These are phyloP conservation scores for Cercospora janseana DNA, from an alignment of 2,329 filamentous ascomycete species.

Conservation along the genomic window DNA sequence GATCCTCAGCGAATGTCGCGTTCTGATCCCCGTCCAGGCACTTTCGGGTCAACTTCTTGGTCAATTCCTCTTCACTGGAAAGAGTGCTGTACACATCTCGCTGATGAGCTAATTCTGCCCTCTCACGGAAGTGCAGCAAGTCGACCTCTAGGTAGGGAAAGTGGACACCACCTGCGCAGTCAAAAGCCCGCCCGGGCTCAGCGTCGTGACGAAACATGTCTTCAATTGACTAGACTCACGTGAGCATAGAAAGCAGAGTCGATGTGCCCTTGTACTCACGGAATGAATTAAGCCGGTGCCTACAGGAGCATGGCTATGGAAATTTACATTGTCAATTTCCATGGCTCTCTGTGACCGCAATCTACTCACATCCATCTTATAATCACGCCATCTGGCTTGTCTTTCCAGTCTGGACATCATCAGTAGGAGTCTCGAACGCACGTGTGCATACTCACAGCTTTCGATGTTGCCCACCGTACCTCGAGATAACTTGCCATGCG, in stretches of 20 bases:
- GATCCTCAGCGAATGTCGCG: not conserved
- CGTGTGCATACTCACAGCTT: not conserved
- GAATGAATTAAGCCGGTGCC: not conserved
- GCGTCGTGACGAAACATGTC: not conserved
- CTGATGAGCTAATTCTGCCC: not conserved
- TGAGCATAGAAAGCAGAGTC: not conserved
- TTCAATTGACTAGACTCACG: not conserved
- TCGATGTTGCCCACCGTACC: not conserved
- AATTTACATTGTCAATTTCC: not conserved
- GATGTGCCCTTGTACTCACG: not conserved
- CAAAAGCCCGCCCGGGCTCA: not conserved
- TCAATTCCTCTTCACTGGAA: not conserved
- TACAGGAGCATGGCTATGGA: not conserved
- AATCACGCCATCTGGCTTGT: not conserved
- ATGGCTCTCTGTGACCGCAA: not conserved
- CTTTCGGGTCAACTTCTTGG: not conserved
- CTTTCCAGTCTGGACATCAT: not conserved
- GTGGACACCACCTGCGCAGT: not conserved
- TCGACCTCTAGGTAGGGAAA: not conserved
- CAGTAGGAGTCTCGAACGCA: not conserved
- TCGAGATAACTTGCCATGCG: not conserved
- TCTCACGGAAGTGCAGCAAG: not conserved
- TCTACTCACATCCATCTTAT: not conserved
- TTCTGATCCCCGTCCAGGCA: not conserved
- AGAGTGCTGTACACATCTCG: not conserved